Evolutionary conservation across 73 alveolate genomes (phyloP).

Genomic region (Paramecium tetraurelia): DNA sequence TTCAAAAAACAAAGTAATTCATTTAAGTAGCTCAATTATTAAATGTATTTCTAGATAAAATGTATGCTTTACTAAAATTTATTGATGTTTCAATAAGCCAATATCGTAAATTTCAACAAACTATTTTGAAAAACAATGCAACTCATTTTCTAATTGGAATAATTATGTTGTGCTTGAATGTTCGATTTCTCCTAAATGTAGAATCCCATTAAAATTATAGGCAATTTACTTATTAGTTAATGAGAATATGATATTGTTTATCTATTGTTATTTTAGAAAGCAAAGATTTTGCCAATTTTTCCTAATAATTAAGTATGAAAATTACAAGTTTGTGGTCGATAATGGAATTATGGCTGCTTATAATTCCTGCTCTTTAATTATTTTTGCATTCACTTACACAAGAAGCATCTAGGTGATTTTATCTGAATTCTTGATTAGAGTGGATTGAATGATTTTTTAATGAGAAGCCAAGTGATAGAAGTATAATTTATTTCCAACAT

Average conservation of each 20-base stretch:
- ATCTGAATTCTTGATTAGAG: neutral
- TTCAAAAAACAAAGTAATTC: neutral
- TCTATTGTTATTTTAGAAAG: neutral
- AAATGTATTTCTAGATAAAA: neutral
- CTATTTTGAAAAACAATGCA: neutral
- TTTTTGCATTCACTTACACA: neutral
- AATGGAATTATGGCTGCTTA: neutral
- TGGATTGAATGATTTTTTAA: slow-evolving; percentile 1
- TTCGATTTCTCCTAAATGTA: neutral
- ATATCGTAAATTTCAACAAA: slow-evolving; percentile 9
- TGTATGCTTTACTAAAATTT: neutral
- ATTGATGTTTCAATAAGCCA: neutral
- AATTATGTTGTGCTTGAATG: neutral
- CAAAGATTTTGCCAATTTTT: slow-evolving; percentile 34
- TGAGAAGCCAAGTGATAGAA: slow-evolving; percentile 17
- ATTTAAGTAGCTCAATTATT: neutral
- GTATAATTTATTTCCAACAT: neutral
- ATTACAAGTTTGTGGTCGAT: neutral
- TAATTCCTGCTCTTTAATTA: neutral
- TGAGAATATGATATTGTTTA: neutral
- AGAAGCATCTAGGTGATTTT: neutral
- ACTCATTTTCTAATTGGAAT: neutral
- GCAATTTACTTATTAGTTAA: neutral
- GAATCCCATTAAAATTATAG: neutral
- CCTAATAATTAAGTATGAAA: neutral